phyloP scores from a whole-genome alignment of 176 grass and related monocot species.

The Musa itinerans region DNA sequence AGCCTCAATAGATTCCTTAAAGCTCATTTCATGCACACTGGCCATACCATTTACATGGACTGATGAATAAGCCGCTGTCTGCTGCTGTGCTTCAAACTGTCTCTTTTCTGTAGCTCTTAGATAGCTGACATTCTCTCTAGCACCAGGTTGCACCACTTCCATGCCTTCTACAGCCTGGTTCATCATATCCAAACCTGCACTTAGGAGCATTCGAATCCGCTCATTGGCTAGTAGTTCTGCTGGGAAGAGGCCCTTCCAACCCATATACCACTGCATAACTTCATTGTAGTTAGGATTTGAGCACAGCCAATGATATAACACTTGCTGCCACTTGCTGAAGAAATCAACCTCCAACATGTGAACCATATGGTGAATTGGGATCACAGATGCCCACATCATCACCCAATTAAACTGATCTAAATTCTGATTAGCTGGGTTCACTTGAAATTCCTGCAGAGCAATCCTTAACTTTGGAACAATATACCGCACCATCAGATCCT shows the following conservation, averaged over 20 bases:
- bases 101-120: conserved; percentile 62
- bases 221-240: conserved; percentile 71
- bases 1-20: conserved; percentile 75
- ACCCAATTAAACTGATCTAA: conserved; percentile 79
- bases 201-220: conserved; percentile 54
- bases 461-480: conserved; percentile 66
- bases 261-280: conserved; percentile 74
- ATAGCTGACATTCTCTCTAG: conserved; percentile 58
- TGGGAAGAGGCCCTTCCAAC: conserved; percentile 74
- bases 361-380: conserved; percentile 78
- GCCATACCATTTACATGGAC: conserved; percentile 28
- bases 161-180: conserved; percentile 69
- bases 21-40: conserved; percentile 53
- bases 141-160: conserved; percentile 58
- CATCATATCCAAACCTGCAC: conserved; percentile 77
- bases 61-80: conserved; percentile 31
- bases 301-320: conserved; percentile 72
- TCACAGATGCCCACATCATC: conserved; percentile 67
- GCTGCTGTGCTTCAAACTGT: conserved; percentile 63
- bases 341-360: conserved; percentile 81
- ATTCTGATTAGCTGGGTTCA: conserved; percentile 71
- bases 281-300: conserved; percentile 81
- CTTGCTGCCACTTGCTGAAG: conserved; percentile 86
- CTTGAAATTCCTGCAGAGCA: conserved; percentile 61
- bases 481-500: conserved; percentile 60